phyloP scores from a whole-genome alignment of 1,139 yeast genomes.

The Pneumocystis jirovecii region DNA sequence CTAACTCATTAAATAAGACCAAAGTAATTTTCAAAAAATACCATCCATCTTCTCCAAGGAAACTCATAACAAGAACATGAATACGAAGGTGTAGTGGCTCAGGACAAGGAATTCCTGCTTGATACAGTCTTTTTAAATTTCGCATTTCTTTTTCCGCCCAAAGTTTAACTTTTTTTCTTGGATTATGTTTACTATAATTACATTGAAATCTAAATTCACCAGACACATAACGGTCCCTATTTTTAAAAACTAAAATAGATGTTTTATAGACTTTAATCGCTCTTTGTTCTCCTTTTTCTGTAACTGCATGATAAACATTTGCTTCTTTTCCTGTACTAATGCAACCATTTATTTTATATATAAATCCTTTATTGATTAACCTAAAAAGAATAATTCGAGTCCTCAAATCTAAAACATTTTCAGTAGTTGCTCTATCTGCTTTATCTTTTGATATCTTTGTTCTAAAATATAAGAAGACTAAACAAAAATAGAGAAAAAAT shows the following conservation, averaged over 20 bases:
- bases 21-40: slow-evolving; percentile 83
- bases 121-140: slow-evolving; percentile 66
- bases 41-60: slow-evolving; percentile 58
- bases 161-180: slow-evolving; percentile 89
- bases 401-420: slow-evolving; percentile 89
- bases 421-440: slow-evolving; percentile 90
- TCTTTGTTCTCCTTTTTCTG: slow-evolving; percentile 39
- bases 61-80: slow-evolving; percentile 92
- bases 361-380: slow-evolving; percentile 65
- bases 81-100: slow-evolving; percentile 76
- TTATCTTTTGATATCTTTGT: slow-evolving; percentile 35
- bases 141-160: slow-evolving; percentile 99
- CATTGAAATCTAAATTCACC: slow-evolving; percentile 91
- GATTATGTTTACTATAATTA: slow-evolving; percentile 72
- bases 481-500: slow-evolving; percentile 7
- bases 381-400: slow-evolving; percentile 72
- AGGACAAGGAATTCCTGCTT: slow-evolving; percentile 78
- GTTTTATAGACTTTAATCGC: slow-evolving; percentile 95
- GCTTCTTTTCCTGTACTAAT: slow-evolving; percentile 97
- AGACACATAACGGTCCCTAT: slow-evolving; percentile 86
- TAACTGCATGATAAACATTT: slow-evolving; percentile 85
- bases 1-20: slow-evolving; percentile 25
- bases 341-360: slow-evolving; percentile 83
- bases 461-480: neutral
- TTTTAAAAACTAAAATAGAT: slow-evolving; percentile 86